Evolutionary conservation across 1,284 basidiomycete species (phyloP), one percentile per base, ranked within the genome.

Genomic region (Pseudozyma sp.): DNA sequence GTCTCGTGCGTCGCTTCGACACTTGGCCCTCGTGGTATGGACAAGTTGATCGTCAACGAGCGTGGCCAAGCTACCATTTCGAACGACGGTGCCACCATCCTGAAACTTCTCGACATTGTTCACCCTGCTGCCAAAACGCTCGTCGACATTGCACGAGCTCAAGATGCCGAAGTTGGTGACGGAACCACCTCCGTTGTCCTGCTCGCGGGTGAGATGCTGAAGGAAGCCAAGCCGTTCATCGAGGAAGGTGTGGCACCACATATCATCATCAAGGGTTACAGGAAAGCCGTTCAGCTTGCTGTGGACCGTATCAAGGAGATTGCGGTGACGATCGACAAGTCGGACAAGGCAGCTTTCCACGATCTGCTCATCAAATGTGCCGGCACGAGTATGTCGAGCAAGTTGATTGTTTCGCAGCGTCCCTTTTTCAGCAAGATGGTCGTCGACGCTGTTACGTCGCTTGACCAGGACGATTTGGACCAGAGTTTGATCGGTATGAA

Each of bases 341-440:
- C 91, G 38, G 89, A 99, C 87, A 90, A 94, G 54, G 91, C 90
- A 93, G 90, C 90, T 78, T 98, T 99, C 90, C 93, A 91, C 67
- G 93, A 95, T 63, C 90, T 99, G 10, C 89, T 99, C 48, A 88
- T 97, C 80, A 96, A 97, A 88, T 97, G 95, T 86, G 97, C 97
- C 43, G 92, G 95, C 34, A 99, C 97, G 8, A 96, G 95, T 44
- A 98, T 99, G 96, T 98, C 96, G 19, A 98, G 95, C 70, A 99
- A 99, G 87, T 90, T 99, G 71, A 98, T 99, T 79, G 95, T 98
- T 86, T 95, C 94, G 43, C 95, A 98, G 87, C 97, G 97, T 83
- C 95, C 96, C 5, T 99, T 99, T 88, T 99, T 99, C 88, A 92
- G 95, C 36, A 91, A 93, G 77, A 99, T 99, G 95, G 97, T 97